Evolutionary conservation across 2,329 filamentous ascomycete species (phyloP), one percentile per base, ranked within the genome.

Genomic region (Aspergillus phoenicis): DNA sequence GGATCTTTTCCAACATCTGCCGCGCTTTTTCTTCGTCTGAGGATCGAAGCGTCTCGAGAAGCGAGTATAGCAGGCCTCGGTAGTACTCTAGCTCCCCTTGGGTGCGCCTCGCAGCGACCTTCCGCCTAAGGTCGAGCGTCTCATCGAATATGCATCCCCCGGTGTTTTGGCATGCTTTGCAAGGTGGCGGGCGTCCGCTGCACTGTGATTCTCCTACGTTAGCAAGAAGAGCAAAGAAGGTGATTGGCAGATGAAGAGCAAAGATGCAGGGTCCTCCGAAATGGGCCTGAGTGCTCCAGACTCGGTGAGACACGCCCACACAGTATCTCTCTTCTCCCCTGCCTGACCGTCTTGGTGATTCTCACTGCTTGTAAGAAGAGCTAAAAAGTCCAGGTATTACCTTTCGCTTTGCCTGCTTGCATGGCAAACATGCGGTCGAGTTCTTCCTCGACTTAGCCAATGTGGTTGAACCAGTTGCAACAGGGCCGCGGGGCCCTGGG

Each of bases 401-500:
- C 67, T 77, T 77, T 64, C 74, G 71, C 62, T 76, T 77, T 17
- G 74, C 73, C 36, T 71, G 65, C 49, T 76, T 77, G 59, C 74
- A 77, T 49, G 72, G 67, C 20, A 69, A 57, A 51, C 75, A 77
- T 24, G 75, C 75, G 4, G 70, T 75, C 4, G 75, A 77, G 51
- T 71, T 77, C 64, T 77, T 77, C 52, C 71, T 75, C 24, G 69
- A 69, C 49, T 70, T 71, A 47, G 62, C 63, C 45, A 74, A 48
- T n/a, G 67, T 52, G n/a, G 65, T 61, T 10, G 66, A 36, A 30
- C 62, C 41, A 56, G 62, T 28, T 62, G 65, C 54, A 60, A 67
- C 45, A 60, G 59, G 39, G 52, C 63, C 57, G 57, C 66, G 57
- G 52, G 72, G 64, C 30, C 64, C 62, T 59, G 72, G 73, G 30